These are phyloP conservation scores for Pseudonitzschia multiseries DNA, from an alignment of 108 stramenopile genomes.

Conservation along the genomic window DNA sequence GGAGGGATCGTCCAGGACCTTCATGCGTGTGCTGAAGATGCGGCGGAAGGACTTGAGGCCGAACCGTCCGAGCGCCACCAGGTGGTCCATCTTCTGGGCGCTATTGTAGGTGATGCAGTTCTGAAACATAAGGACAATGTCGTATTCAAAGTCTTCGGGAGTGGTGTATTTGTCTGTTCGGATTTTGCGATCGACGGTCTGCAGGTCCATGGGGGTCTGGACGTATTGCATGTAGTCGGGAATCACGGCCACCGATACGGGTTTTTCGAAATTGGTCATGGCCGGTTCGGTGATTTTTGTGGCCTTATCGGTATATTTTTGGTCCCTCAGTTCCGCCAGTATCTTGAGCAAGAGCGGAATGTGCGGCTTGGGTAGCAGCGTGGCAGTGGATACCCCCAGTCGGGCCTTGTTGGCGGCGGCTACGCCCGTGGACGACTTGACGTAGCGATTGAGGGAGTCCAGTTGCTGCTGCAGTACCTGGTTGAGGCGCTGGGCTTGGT, in stretches of 20 bases:
- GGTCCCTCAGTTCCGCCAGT: conserved; percentile 53
- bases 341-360: conserved; percentile 53
- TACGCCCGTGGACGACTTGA: conserved; percentile 49
- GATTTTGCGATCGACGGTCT: conserved; percentile 73
- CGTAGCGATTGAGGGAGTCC: conserved; percentile 50
- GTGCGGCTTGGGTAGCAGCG: conserved; percentile 56
- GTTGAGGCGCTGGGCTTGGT: conserved; percentile 65
- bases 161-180: conserved; percentile 46
- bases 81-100: conserved; percentile 56
- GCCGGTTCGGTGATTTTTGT: conserved; percentile 78
- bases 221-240: conserved; percentile 70
- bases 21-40: conserved; percentile 58
- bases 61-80: conserved; percentile 67
- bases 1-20: conserved; percentile 55
- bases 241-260: conserved; percentile 60
- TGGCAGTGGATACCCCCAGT: conserved; percentile 20
- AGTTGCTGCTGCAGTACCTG: conserved; percentile 54
- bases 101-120: conserved; percentile 81
- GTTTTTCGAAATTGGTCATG: conserved; percentile 72
- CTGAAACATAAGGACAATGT: conserved; percentile 70
- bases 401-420: conserved; percentile 36
- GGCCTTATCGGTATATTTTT: conserved; percentile 72
- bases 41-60: conserved; percentile 66
- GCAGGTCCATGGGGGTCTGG: conserved; percentile 71
- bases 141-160: conserved; percentile 84